These are phyloP conservation scores for Nicotiana undulata DNA, from an alignment of 257 asterid genomes.

Conservation along the genomic window DNA sequence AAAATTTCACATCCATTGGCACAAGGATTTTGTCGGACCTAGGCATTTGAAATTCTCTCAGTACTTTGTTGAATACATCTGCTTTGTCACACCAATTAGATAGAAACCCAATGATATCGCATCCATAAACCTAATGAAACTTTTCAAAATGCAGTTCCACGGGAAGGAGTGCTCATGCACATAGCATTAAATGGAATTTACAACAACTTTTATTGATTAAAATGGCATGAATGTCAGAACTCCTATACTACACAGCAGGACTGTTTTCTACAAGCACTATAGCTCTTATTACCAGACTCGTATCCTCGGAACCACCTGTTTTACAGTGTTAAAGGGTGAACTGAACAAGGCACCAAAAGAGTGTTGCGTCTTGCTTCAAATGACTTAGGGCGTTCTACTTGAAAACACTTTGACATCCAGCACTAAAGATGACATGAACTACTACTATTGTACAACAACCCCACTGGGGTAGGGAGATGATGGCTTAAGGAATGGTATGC, in stretches of 20 bases:
- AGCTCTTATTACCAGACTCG: not conserved
- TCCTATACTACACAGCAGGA: not conserved
- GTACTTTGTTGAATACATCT: not conserved
- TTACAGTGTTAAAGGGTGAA: not conserved
- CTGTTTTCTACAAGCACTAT: not conserved
- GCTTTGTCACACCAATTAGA: not conserved
- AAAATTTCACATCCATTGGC: too few relatives aligned
- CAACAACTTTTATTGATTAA: not conserved
- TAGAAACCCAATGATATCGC: not conserved
- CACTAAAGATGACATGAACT: not conserved
- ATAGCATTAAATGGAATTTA: not conserved
- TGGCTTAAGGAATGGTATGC: constrained; percentile 25
- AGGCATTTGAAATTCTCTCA: too few relatives aligned
- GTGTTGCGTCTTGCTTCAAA: not conserved
- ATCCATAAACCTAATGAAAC: not conserved
- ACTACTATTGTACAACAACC: not conserved
- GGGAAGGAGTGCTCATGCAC: not conserved
- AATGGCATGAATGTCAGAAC: not conserved
- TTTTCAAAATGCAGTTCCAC: not conserved
- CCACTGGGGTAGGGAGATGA: not conserved
- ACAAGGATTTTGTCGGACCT: too few relatives aligned
- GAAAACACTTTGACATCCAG: not conserved
- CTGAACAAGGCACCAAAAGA: not conserved
- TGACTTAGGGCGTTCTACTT: too few relatives aligned
- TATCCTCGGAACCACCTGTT: not conserved